These are phyloP conservation scores for Rosa multiflora DNA, from an alignment of 306 rosid species.

Conservation along the genomic window DNA sequence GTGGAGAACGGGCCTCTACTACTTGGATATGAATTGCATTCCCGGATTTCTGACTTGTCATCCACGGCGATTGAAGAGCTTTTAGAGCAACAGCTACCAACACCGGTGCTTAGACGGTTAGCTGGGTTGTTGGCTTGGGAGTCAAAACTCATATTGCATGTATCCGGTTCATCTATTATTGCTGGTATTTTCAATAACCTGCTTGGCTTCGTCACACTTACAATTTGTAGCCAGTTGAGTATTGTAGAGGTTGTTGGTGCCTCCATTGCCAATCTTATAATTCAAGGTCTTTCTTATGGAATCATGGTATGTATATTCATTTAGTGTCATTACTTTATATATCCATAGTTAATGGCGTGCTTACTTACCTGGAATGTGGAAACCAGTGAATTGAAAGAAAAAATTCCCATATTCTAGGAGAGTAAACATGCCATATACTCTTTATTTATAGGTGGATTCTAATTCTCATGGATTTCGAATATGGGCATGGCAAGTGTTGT, in stretches of 20 bases:
- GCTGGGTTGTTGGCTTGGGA: slow-evolving; percentile 5
- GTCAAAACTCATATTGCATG: neutral
- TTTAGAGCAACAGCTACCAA: neutral
- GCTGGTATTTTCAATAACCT: neutral
- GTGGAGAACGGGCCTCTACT: neutral
- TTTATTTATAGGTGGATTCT: neutral
- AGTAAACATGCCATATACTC: neutral
- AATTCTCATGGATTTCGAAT: neutral
- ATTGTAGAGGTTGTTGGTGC: neutral
- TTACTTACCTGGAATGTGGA: neutral
- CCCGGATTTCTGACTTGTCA: slow-evolving; percentile 6
- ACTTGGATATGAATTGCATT: neutral
- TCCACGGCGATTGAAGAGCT: slow-evolving; percentile 3
- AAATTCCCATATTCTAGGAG: neutral
- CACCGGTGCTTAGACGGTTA: neutral
- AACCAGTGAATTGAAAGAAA: neutral
- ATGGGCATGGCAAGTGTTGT: neutral
- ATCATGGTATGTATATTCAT: neutral
- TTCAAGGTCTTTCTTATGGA: neutral
- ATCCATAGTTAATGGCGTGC: neutral
- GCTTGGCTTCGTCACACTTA: slow-evolving; percentile 10
- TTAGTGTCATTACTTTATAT: neutral
- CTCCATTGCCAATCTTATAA: neutral
- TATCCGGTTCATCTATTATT: neutral
- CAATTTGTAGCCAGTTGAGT: slow-evolving; percentile 7